Conservation (phyloP, 768 basidiomycete species). For the Hygrophoropsis aurantiaca region DNA sequence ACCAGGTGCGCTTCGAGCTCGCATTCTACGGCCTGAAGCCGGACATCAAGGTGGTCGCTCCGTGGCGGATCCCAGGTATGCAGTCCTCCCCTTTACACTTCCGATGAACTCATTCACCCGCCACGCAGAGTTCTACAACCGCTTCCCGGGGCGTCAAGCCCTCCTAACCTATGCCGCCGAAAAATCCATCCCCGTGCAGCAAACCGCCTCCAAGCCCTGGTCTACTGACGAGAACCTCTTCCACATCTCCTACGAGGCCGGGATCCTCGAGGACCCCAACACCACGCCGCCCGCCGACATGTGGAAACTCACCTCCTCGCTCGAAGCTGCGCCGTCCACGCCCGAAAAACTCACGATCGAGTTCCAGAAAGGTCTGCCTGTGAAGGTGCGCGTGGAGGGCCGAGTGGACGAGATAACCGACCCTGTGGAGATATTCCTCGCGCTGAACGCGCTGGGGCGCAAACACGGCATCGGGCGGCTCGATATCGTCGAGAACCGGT, state of each 20-base stretch:
- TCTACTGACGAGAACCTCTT: constrained; percentile 99
- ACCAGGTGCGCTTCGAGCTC: constrained; percentile 98
- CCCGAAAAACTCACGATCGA: constrained; percentile 85
- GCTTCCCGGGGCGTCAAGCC: constrained; percentile 93
- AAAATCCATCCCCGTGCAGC: constrained; percentile 88
- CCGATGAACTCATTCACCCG: constrained; percentile 2
- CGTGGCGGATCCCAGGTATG: constrained; percentile 96
- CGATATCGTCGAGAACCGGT: constrained; percentile 99
- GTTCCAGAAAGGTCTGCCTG: constrained; percentile 84
- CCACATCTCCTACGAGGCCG: constrained; percentile 99
- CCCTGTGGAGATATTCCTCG: constrained; percentile 89
- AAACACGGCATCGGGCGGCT: constrained; percentile 96
- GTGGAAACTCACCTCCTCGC: constrained; percentile 95
- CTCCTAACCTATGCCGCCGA: constrained; percentile 87
- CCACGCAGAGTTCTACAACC: constrained; percentile 87
- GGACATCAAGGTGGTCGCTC: constrained; percentile 97
- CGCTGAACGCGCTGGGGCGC: constrained; percentile 87
- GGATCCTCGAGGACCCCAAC: constrained; percentile 97
- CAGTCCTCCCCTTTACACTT: constrained; percentile 15
- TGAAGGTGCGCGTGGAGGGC: constrained; percentile 65
- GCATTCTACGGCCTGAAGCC: constrained; percentile 99
- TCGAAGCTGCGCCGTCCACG: constrained; percentile 74
- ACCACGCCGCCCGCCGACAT: constrained; percentile 92
- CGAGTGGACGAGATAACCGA: constrained; percentile 81
- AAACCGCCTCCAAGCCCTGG: constrained; percentile 97